These are phyloP conservation scores for Pisolithus orientalis DNA, from an alignment of 768 basidiomycete species.

Conservation along the genomic window DNA sequence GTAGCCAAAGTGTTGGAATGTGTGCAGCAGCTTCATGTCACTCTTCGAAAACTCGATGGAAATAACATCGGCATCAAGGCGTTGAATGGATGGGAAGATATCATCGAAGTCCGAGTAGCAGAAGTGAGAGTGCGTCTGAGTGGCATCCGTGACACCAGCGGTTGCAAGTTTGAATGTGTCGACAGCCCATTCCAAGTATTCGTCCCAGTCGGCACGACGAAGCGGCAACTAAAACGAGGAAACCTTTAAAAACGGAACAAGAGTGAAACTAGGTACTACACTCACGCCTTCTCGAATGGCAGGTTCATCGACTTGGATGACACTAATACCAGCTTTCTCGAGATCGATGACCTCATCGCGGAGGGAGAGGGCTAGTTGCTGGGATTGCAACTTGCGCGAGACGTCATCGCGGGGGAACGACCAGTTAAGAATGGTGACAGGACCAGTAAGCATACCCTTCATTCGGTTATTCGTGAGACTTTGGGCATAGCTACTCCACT, in stretches of 20 bases:
- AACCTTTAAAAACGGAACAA: constrained; percentile 7
- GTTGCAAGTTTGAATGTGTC: constrained; percentile 98
- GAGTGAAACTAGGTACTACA: constrained; percentile 9
- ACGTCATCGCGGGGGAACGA: constrained; percentile 99
- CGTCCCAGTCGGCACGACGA: constrained; percentile 93
- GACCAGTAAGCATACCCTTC: constrained; percentile 99
- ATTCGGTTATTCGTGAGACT: constrained; percentile 88
- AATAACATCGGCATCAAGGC: constrained; percentile 97
- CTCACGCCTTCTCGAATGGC: constrained; percentile 97
- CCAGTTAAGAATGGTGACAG: constrained; percentile 99
- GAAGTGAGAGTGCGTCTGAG: constrained; percentile 99
- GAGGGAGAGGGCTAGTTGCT: constrained; percentile 95
- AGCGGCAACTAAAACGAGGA: constrained; percentile 67
- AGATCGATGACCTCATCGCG: constrained; percentile 98
- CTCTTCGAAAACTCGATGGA: constrained; percentile 98
- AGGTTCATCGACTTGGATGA: constrained; percentile 99
- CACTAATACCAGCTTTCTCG: constrained; percentile 92
- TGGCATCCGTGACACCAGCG: constrained; percentile 88
- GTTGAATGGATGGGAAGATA: constrained; percentile 96
- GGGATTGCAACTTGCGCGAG: constrained; percentile 92
- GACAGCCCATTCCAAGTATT: constrained; percentile 96
- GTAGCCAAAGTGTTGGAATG: constrained; percentile 94
- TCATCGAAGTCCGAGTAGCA: constrained; percentile 99
- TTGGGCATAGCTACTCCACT: constrained; percentile 96
- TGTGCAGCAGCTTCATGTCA: constrained; percentile 94